A percentile compares a stretch with the other conserved stretches of the same genome.
phyloP scores from a whole-genome alignment of 371 early-diverging fungal species.

The Mucor saturninus region DNA sequence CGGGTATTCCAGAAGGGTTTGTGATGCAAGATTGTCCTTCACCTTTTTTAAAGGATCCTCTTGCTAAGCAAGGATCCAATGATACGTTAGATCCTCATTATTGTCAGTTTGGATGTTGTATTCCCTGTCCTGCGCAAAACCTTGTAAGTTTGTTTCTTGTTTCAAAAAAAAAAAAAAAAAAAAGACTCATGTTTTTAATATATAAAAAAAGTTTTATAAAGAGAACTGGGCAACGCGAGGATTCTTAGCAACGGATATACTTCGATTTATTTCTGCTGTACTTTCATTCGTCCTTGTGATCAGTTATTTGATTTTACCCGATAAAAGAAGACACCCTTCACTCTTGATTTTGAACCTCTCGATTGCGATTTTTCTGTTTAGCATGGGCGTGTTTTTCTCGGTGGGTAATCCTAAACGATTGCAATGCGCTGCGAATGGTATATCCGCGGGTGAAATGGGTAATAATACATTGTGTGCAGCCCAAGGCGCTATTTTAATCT shows the following conservation, averaged over 20 bases:
- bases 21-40: constrained; percentile 23
- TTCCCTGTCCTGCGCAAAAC: constrained; percentile 36
- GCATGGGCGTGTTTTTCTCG: constrained; percentile 60
- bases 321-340: constrained; percentile 73
- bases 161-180: no score
- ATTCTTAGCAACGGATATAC: constrained; percentile 55
- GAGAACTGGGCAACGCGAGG: constrained; percentile 52
- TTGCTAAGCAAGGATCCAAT: constrained; percentile 6
- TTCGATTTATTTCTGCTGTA: constrained; percentile 61
- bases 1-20: constrained; percentile 25
- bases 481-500: constrained; percentile 66
- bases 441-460: constrained; percentile 51
- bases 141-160: constrained; percentile 16
- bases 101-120: constrained; percentile 31
- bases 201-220: constrained; percentile 45
- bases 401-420: constrained; percentile 56
- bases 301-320: constrained; percentile 64
- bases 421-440: constrained; percentile 57
- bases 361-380: constrained; percentile 61
- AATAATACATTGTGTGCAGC: constrained; percentile 68
- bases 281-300: constrained; percentile 55
- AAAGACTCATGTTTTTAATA: background rate
- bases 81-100: constrained; percentile 6
- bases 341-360: constrained; percentile 67
- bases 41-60: constrained; percentile 28